Conservation (phyloP, 805 yeast genomes). For the Candida morakotiae region DNA sequence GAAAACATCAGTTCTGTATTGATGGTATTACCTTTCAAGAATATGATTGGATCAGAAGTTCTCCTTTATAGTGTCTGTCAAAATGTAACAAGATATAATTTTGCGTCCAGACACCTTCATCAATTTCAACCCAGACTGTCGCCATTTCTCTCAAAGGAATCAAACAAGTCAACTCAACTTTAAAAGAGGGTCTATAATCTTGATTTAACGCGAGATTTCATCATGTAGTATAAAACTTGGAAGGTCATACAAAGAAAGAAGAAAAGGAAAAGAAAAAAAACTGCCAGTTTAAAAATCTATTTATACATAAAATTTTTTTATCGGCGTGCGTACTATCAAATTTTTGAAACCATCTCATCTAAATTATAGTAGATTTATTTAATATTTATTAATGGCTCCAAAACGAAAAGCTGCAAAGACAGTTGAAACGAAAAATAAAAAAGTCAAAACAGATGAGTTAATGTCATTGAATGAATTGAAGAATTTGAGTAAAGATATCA, state of each 20-base stretch:
- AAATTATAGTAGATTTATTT: too few relatives aligned
- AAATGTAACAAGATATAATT: constrained; percentile 40
- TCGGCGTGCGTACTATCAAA: background rate
- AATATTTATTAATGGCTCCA: constrained; percentile 14
- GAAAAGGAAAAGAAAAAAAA: background rate
- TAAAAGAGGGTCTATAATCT: constrained; percentile 33
- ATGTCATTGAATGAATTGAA: constrained; percentile 20
- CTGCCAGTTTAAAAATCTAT: background rate
- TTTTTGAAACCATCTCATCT: constrained; percentile 3
- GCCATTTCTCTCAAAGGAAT: constrained; percentile 31
- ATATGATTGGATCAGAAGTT: constrained; percentile 44
- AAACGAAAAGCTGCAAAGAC: constrained; percentile 17
- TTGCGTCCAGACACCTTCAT: constrained; percentile 49
- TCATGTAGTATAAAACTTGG: constrained; percentile 62
- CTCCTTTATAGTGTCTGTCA: constrained; percentile 37
- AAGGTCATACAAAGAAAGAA: constrained; percentile 48
- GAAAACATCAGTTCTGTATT: too few relatives aligned
- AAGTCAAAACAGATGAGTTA: background rate
- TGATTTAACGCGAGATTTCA: constrained; percentile 55
- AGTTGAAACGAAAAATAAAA: constrained; percentile 7
- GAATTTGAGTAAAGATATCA: constrained; percentile 24
- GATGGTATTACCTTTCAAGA: background rate
- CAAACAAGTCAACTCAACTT: constrained; percentile 21
- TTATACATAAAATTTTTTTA: background rate
- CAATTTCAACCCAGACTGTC: constrained; percentile 24